Percentiles rank a stretch among this genome's conserved stretches.
Evolutionary conservation across 345 rosid genomes (phyloP).

Genomic region (Iberis pinnata): DNA sequence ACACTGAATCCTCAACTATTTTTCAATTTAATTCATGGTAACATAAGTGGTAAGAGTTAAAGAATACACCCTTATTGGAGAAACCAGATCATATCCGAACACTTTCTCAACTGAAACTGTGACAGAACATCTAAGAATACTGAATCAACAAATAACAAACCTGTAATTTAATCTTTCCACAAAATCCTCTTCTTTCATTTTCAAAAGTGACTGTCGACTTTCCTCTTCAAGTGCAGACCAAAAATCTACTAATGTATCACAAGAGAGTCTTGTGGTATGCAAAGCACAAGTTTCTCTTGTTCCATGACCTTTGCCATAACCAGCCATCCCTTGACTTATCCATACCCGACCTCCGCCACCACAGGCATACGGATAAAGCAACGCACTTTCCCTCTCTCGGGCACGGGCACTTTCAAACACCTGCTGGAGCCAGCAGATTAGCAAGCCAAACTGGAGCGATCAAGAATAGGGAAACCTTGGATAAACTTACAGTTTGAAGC

Average conservation of each 20-base stretch:
- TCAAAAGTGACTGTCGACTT: slow-evolving; percentile 71
- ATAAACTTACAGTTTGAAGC: slow-evolving; percentile 64
- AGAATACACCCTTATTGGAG: no score
- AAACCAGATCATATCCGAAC: slow-evolving; percentile 21
- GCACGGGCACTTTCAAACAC: slow-evolving; percentile 92
- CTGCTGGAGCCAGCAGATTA: slow-evolving; percentile 46
- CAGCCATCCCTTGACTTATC: slow-evolving; percentile 84
- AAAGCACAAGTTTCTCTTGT: slow-evolving; percentile 93
- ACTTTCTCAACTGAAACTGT: neutral
- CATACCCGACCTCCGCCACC: slow-evolving; percentile 99
- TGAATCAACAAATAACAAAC: slow-evolving; percentile 39
- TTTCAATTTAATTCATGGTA: slow-evolving; percentile 2
- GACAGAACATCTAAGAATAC: neutral
- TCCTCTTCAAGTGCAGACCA: slow-evolving; percentile 95
- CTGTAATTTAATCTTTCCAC: slow-evolving; percentile 95
- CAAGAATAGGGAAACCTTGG: neutral
- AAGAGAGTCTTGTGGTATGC: slow-evolving; percentile 95
- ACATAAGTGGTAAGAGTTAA: no score
- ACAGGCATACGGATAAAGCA: slow-evolving; percentile 98
- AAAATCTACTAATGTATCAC: slow-evolving; percentile 89
- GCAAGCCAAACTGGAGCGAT: slow-evolving; percentile 21
- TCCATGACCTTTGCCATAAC: slow-evolving; percentile 92
- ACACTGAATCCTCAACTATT: no score
- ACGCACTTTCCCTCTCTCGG: slow-evolving; percentile 86
- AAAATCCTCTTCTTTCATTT: slow-evolving; percentile 99